Conservation (phyloP, 179 eudicot genomes). For the Actinidia arguta region DNA sequence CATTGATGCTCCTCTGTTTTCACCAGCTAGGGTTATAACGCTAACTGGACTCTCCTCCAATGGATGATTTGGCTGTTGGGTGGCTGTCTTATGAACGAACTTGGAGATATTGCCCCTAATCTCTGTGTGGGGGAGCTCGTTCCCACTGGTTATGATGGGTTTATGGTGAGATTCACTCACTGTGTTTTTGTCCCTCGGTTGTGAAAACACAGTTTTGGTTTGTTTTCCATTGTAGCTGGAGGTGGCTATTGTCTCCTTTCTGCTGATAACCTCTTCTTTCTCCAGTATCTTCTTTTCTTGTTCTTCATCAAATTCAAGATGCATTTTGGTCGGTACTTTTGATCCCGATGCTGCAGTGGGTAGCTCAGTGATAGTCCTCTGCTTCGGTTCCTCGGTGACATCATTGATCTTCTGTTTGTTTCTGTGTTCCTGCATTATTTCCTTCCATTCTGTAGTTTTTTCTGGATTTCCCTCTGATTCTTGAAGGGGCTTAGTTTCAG, state of each 20-base stretch:
- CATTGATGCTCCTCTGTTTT: constrained; percentile 85
- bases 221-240: constrained; percentile 20
- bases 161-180: constrained; percentile 31
- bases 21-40: constrained; percentile 76
- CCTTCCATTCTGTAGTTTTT: constrained; percentile 31
- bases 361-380: constrained; percentile 17
- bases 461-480: constrained; percentile 28
- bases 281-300: constrained; percentile 18
- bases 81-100: constrained; percentile 39
- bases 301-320: constrained; percentile 24
- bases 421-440: constrained; percentile 24
- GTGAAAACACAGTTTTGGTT: constrained; percentile 29
- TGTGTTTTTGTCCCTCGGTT: constrained; percentile 32
- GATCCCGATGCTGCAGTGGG: constrained; percentile 21
- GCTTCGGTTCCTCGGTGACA: constrained; percentile 23
- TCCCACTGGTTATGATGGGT: constrained; percentile 27
- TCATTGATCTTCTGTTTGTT: constrained; percentile 19
- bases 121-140: constrained; percentile 41
- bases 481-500: constrained; percentile 3
- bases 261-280: constrained; percentile 28
- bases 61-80: constrained; percentile 30
- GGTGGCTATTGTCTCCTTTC: constrained; percentile 35
- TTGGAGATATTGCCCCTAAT: constrained; percentile 48
- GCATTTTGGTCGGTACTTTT: constrained; percentile 14
- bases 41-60: constrained; percentile 38